Evolutionary conservation across 2,329 filamentous ascomycete species (phyloP), one percentile per base, ranked within the genome.

Genomic region (Achaetomium macrosporum): DNA sequence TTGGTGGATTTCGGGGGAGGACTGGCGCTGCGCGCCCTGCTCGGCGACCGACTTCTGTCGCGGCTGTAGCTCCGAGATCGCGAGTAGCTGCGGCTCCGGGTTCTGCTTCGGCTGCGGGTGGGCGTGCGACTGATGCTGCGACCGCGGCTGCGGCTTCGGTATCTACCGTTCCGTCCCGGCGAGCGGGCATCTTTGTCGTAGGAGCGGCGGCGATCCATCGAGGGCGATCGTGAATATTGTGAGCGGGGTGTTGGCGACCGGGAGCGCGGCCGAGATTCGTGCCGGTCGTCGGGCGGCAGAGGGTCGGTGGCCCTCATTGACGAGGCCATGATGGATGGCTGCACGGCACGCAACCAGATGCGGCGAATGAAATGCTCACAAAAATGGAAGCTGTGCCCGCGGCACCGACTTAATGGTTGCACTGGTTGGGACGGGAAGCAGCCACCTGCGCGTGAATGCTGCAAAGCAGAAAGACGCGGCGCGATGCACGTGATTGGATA

Each of bases 1-100:
- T 82, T 82, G 48, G 79, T 82, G 60, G 76, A 79, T 59, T 68
- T 72, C 5, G 66, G 51, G 3, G 65, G 62, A 8, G 75, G 73
- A 37, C 65, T 68, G 43, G 61, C 64, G 59, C 71, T 73, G 42
- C 66, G 64, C 13, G 66, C 66, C n/a, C 69, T 63, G 47, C 66
- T 70, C 20, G 70, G 64, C 33, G 65, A 47, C 47, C 62, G 54
- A 12, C 61, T 59, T 13, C 49, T 44, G 17, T 62, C 59, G 16
- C 69, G 65, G 49, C 66, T 70, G 29, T 66, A 65, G 46, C 70
- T 69, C 13, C 62, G 54, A 29, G 55, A 44, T 29, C 53, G 63
- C n/a, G 66, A 69, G 37, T 70, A 63, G 51, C 66, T 69, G 20
- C 65, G 62, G 43, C 63, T 66, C 13, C 61, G 52, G 20, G 58